Evolutionary conservation across 2,329 filamentous ascomycete genomes (phyloP).

Genomic region (Sordariomycetes sp.): DNA sequence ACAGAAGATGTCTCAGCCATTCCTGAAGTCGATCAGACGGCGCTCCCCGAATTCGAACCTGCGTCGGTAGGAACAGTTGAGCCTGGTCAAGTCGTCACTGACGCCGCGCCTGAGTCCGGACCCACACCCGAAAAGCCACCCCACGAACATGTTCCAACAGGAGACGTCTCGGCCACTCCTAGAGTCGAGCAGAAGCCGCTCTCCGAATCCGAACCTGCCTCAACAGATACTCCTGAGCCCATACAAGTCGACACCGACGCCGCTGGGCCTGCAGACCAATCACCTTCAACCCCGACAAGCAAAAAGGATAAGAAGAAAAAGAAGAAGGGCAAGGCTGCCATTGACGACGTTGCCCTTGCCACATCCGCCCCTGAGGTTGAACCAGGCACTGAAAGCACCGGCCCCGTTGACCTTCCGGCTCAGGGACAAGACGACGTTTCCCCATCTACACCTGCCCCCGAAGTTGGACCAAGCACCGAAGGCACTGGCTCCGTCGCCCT

Average conservation of each 20-base stretch:
- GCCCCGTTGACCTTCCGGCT: not conserved
- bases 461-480: not conserved
- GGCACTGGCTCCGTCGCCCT: not conserved
- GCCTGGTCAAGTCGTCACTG: not conserved
- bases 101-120: not conserved
- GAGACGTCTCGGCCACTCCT: not conserved
- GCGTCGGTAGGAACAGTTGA: not conserved
- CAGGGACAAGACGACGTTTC: not conserved
- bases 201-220: not conserved
- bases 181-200: not conserved
- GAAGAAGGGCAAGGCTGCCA: not conserved
- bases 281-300: not conserved
- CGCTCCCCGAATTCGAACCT: not conserved
- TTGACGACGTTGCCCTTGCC: no score
- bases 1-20: not conserved
- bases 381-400: not conserved
- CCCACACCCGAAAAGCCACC: not conserved
- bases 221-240: not conserved
- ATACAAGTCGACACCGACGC: not conserved
- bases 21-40: not conserved
- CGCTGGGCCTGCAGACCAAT: not conserved
- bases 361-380: not conserved
- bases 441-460: no score
- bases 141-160: not conserved
- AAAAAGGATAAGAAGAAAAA: conserved; percentile 3